Conservation (phyloP, 805 yeast genomes). For the Nakazawaea pomicola region DNA sequence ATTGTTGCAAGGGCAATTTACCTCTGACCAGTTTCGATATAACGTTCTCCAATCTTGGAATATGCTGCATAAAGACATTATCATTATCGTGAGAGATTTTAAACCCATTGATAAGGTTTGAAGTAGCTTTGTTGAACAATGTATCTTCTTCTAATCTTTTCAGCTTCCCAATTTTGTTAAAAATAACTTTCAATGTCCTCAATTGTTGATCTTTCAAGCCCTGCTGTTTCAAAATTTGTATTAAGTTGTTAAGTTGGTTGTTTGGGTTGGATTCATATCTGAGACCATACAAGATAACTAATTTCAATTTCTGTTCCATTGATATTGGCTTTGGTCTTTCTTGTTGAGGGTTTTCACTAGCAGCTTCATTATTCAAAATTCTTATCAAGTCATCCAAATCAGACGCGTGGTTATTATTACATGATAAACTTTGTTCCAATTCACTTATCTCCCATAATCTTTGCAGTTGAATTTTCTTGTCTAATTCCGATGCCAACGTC, state of each 20-base stretch:
- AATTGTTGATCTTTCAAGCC: slow-evolving; percentile 32
- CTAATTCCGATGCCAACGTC: slow-evolving; percentile 82
- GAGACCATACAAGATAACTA: slow-evolving; percentile 69
- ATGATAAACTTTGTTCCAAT: slow-evolving; percentile 79
- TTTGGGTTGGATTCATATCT: slow-evolving; percentile 55
- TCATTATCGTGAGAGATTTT: slow-evolving; percentile 39
- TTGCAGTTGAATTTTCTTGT: slow-evolving; percentile 57
- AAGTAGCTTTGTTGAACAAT: slow-evolving; percentile 18
- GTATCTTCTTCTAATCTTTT: slow-evolving; percentile 36
- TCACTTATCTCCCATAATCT: slow-evolving; percentile 85
- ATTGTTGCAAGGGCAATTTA: slow-evolving; percentile 31
- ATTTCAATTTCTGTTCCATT: slow-evolving; percentile 53
- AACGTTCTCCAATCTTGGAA: slow-evolving; percentile 60
- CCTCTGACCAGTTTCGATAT: slow-evolving; percentile 37
- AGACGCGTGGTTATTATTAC: slow-evolving; percentile 48
- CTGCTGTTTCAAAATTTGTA: slow-evolving; percentile 31
- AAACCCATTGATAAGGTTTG: slow-evolving; percentile 28
- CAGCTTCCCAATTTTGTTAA: slow-evolving; percentile 38
- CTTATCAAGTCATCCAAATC: slow-evolving; percentile 55
- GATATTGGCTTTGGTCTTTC: slow-evolving; percentile 32
- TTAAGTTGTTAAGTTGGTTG: slow-evolving; percentile 36
- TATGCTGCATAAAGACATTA: slow-evolving; percentile 87
- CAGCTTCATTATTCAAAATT: slow-evolving; percentile 31
- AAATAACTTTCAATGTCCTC: slow-evolving; percentile 39
- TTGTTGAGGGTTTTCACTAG: slow-evolving; percentile 19